Percentiles rank a stretch among this genome's conserved stretches.
Conservation (phyloP, 345 rosid genomes). For the Eucalyptus pauciflora region DNA sequence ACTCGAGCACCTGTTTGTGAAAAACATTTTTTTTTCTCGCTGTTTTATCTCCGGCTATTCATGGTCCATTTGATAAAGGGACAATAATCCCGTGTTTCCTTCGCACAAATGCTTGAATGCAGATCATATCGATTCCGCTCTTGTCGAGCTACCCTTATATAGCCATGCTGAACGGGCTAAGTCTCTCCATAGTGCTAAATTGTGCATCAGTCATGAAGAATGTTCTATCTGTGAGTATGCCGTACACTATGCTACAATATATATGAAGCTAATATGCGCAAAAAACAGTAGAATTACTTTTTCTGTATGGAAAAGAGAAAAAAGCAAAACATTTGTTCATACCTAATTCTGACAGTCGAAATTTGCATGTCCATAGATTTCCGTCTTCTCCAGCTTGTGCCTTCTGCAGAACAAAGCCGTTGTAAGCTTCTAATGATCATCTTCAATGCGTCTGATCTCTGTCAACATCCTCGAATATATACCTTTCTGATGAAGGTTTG, state of each 20-base stretch:
- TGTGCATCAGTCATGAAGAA: conserved; percentile 68
- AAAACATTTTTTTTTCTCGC: background rate
- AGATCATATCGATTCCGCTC: conserved; percentile 43
- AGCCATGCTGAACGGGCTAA: conserved; percentile 57
- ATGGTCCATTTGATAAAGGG: background rate
- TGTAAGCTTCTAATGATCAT: conserved; percentile 9
- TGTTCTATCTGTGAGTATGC: conserved; percentile 33
- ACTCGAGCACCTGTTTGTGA: background rate
- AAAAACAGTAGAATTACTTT: background rate
- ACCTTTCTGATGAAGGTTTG: background rate
- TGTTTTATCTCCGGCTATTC: background rate
- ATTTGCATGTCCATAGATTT: conserved; percentile 1
- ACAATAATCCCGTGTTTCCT: background rate
- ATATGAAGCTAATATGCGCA: background rate
- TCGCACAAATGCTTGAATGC: background rate
- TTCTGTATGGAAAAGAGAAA: background rate
- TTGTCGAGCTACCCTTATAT: conserved; percentile 57
- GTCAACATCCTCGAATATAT: background rate
- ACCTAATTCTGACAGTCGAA: background rate
- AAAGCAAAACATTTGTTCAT: background rate
- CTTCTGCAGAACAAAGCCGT: conserved; percentile 45
- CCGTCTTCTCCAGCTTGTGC: conserved; percentile 21
- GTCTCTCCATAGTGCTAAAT: conserved; percentile 37
- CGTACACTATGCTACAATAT: background rate
- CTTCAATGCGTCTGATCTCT: background rate